Evolutionary conservation across 179 eudicot species (phyloP).

Genomic region (Monotropa hypopitys): DNA sequence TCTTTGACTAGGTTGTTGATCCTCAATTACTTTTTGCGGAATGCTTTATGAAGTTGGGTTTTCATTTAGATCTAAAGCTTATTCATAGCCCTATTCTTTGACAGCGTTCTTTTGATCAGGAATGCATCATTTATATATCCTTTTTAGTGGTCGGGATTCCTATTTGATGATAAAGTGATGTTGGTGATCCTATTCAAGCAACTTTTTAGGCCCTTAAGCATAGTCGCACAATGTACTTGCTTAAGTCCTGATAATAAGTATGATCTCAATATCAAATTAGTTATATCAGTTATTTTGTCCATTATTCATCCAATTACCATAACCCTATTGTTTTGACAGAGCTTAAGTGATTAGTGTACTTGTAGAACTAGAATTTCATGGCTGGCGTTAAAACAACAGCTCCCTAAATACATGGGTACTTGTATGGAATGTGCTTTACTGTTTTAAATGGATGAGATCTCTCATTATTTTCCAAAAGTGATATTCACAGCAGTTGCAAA

Average conservation of each 20-base stretch:
- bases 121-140: background rate
- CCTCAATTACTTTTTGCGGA: background rate
- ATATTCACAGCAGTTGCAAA: background rate
- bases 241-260: background rate
- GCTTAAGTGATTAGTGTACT: no score
- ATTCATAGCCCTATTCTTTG: background rate
- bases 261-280: background rate
- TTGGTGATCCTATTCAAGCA: background rate
- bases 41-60: background rate
- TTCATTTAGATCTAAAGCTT: background rate
- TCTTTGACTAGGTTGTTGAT: background rate
- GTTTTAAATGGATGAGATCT: background rate
- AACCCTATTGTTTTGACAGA: background rate
- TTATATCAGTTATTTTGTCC: background rate
- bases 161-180: background rate
- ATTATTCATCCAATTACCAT: background rate
- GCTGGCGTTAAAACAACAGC: background rate
- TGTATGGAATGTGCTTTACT: background rate
- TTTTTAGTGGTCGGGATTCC: background rate
- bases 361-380: no score
- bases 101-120: background rate
- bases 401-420: background rate
- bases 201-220: background rate
- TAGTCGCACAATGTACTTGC: background rate
- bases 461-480: background rate